Evolutionary conservation across 2,329 filamentous ascomycete species (phyloP), one percentile per base, ranked within the genome.

Genomic region (Lachnellula subtilissima): DNA sequence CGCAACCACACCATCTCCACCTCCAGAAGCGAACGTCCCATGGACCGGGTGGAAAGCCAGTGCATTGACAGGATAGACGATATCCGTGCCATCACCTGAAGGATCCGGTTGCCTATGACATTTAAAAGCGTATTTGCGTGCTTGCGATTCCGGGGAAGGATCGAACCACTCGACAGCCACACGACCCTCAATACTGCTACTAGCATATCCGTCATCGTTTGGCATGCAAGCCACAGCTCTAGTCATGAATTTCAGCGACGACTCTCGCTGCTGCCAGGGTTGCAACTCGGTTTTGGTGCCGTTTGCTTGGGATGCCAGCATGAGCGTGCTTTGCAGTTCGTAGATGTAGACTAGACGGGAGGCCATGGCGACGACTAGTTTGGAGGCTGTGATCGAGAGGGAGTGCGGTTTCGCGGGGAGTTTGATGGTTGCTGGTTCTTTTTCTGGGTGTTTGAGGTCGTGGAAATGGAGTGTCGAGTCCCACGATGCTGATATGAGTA

Each of bases 101-200:
- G 83, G 74, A 9, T 78, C 79, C 1, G 85, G 80, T 71, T 96
- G 90, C 4, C 94, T 84, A 74, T 99, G 94, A 74, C 94, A 99
- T 74, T 99, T 99, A 83, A 99, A 99, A 14, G 94, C 94, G 72
- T 97, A 99, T 73, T 97, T 97, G 63, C 92, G 84, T 40, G 89
- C 87, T 75, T 97, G 92, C 4, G 89, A 92, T 71, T 93, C 89
- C 43, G 85, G 78, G 5, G 85, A 89, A 15, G 94, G 89, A 69
- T 97, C 94, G 71, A 99, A 97, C 90, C 92, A 97, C 73, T 99
- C 94, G 1, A 99, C 94, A 0, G 92, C 93, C 2, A 99, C 91
- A 65, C 94, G 86, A 4, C 94, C 94, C 71, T 99, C 94, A 67
- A 99, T 99, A 67, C 87, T 92, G 56, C 85, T 90, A 1, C 88